Evolutionary conservation across 306 rosid genomes (phyloP).

Genomic region (Cucurbita pepo): DNA sequence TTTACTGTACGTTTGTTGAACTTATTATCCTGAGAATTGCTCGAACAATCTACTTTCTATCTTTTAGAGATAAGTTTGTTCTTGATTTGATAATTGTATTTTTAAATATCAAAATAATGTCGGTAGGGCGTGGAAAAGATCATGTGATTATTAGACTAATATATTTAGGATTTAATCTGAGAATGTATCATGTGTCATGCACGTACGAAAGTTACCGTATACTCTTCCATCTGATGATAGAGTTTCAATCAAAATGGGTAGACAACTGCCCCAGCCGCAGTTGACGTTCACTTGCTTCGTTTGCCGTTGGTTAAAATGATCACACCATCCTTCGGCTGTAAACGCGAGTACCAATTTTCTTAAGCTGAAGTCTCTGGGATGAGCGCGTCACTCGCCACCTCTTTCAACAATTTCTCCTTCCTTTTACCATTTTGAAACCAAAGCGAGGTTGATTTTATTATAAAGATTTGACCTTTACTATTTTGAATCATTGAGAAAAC

Average conservation of each 20-base stretch:
- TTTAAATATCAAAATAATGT: neutral
- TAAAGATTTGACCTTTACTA: no score
- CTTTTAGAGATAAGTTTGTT: neutral
- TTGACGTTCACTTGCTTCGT: neutral
- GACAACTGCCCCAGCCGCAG: neutral
- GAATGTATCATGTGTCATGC: neutral
- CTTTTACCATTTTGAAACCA: no score
- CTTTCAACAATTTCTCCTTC: no score
- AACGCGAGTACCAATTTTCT: neutral
- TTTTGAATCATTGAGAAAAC: no score
- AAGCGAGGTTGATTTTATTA: no score
- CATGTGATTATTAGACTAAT: neutral
- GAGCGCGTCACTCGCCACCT: no score
- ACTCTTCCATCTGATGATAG: neutral
- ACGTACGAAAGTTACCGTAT: neutral
- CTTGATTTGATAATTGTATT: rapidly evolving
- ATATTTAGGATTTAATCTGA: neutral
- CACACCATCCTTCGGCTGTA: neutral
- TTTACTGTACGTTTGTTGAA: neutral
- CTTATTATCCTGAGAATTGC: neutral
- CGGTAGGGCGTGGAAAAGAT: neutral
- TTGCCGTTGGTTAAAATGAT: neutral
- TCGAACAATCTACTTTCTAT: neutral
- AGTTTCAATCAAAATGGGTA: neutral
- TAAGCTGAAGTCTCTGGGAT: no score